Evolutionary conservation across 345 rosid species (phyloP).

Genomic region (Capsella bursapastoris): DNA sequence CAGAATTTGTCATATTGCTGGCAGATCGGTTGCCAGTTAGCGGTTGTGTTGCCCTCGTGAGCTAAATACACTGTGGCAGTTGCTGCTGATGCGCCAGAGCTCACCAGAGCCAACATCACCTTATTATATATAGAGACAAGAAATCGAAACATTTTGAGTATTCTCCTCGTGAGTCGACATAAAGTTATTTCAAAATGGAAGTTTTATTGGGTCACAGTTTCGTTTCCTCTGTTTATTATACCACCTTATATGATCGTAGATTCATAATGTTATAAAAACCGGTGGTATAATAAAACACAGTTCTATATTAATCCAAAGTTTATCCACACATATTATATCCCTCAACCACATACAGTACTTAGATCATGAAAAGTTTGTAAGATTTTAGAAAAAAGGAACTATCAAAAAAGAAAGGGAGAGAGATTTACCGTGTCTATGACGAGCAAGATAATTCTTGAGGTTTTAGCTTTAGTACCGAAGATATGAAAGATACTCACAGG

Average conservation of each 20-base stretch:
- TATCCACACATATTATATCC: neutral
- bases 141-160: neutral
- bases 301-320: too few species aligned
- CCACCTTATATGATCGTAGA: neutral
- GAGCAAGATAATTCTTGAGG: conserved; percentile 52
- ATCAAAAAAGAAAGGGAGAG: neutral
- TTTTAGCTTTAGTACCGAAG: conserved; percentile 44
- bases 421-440: conserved; percentile 61
- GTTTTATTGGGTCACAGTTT: conserved; percentile 11
- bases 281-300: neutral
- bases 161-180: neutral
- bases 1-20: conserved; percentile 64
- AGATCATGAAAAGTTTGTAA: neutral
- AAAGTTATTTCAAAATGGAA: neutral
- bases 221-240: neutral
- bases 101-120: conserved; percentile 46
- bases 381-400: neutral
- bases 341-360: neutral
- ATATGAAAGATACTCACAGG: conserved; percentile 62
- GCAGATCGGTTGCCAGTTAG: conserved; percentile 72
- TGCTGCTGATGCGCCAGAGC: conserved; percentile 45
- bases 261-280: neutral
- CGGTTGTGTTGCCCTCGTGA: conserved; percentile 41
- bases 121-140: conserved; percentile 16
- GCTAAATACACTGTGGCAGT: conserved; percentile 46